Base-by-base conservation (phyloP, 2,329 filamentous ascomycete species). In the Rutstroemia sydowiana region DNA sequence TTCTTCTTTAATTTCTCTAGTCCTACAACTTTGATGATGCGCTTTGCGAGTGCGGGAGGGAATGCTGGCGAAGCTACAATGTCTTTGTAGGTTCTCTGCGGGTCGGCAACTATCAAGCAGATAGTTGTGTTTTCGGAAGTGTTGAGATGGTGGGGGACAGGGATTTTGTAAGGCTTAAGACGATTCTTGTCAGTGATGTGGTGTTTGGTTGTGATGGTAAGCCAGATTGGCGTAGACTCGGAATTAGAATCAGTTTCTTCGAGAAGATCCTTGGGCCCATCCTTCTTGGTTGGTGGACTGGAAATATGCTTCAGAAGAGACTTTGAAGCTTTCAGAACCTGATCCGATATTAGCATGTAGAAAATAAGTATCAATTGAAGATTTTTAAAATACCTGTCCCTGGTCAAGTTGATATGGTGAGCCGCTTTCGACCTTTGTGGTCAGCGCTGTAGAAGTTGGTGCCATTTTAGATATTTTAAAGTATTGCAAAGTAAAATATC, bases 31-130 rank as follows among this genome's bases (percentile, higher is more conserved):
- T 83, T 79, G 47, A 81, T 84, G 65, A 92, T 83, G 61, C 82
- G 80, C 65, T 79, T 77, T 63, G 79, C 75, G 56, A 89, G 76
- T 43, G 77, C 75, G 52, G 75, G 73, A 30, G 86, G 86, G 73
- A 89, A 91, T 26, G 81, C 78, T 39, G 85, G 79, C 51, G 85
- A 81, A 47, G 82, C 84, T 57, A 96, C 78, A 42, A 95, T 77
- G 69, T 97, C 85, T 75, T 97, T 97, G 78, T 93, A 95, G 50
- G 82, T 79, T 59, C 90, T 82, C 76, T 95, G 90, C 21, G 81
- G 81, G 64, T 82, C 78, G 61, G 89, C 88, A 51, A 85, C 88
- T 69, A 95, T 95, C 55, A 96, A 75, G 71, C 91, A 96, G 70
- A 96, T 80, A 61, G 82, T 85, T 52, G 82, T 73, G 51, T 78